Evolutionary conservation across 306 rosid species (phyloP), one percentile per base, ranked within the genome.

Genomic region (Gynostemma pentaphyllum): DNA sequence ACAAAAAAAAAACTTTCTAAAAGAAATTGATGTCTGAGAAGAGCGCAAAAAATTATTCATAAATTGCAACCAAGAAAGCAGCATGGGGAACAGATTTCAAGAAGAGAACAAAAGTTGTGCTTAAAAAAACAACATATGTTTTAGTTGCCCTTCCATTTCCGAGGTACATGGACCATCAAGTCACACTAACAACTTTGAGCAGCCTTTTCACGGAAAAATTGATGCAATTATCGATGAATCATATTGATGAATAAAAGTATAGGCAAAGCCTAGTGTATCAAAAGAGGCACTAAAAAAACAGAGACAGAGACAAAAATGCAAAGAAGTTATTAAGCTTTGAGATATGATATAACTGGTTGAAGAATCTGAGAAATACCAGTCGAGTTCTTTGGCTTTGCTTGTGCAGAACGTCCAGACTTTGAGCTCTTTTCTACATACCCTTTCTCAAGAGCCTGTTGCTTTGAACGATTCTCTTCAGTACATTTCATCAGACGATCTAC

Each of bases 401-500:
- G 91, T 57, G 81, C 45, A 10, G 96, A 80, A 37, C 95, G 87
- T 42, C 96, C 96, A 18, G 89, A 77, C 63, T 71, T 87, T 34
- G 81, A 49, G 81, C 75, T 83, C 80, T 83, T 85, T 72, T 87
- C 95, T 27, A 59, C 78, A 28, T 82, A 82, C 81, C 74, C 86
- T 75, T 87, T 80, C 76, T 82, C 86, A 66, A 85, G 82, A 29
- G 83, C 80, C 72, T 28, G 78, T 67, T 87, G 96, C 81, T 87
- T 87, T 72, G 6, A 1, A 26, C 86, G 74, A 78, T 87, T 87
- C 75, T 82, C 96, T 70, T 82, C 87, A 23, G 80, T 83, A 70
- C 73, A 62, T 74, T 91, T 87, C 97, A 87, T 66, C 70, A 91
- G 67, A 44, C 91, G 95, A 1, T 82, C 88, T 75, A 73, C 83